Conservation (phyloP, 1,284 basidiomycete species). For the Rhodotorula mucilaginosa region DNA sequence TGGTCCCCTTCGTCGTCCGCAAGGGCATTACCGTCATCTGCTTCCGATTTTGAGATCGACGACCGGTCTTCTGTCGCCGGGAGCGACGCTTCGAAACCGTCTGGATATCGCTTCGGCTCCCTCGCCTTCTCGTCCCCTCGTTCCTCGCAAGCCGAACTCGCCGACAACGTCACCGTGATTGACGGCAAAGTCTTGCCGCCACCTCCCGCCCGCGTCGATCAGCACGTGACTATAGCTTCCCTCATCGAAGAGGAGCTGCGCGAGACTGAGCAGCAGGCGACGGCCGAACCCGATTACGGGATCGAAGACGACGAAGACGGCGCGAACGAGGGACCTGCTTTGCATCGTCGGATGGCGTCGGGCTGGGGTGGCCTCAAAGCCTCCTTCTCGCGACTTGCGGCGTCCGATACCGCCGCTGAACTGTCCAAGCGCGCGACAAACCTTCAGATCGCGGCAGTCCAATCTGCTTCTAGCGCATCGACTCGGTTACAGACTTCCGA, state of each 20-base stretch:
- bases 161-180: slow-evolving; percentile 19
- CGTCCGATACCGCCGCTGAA: slow-evolving; percentile 28
- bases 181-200: slow-evolving; percentile 31
- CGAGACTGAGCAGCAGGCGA: neutral
- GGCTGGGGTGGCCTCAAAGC: slow-evolving; percentile 25
- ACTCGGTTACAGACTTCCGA: slow-evolving; percentile 20
- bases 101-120: slow-evolving; percentile 11
- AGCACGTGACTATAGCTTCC: slow-evolving; percentile 20
- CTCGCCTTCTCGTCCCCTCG: slow-evolving; percentile 26
- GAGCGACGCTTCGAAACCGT: slow-evolving; percentile 5
- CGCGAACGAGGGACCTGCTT: neutral
- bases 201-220: slow-evolving; percentile 31
- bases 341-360: neutral
- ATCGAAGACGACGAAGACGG: slow-evolving; percentile 11
- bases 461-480: slow-evolving; percentile 7
- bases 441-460: slow-evolving; percentile 27
- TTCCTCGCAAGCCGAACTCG: slow-evolving; percentile 5
- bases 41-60: slow-evolving; percentile 30
- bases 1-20: neutral
- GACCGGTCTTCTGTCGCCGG: slow-evolving; percentile 18
- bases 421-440: slow-evolving; percentile 34
- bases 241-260: slow-evolving; percentile 32
- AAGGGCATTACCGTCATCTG: neutral
- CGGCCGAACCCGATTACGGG: slow-evolving; percentile 15
- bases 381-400: slow-evolving; percentile 27